Conservation (phyloP, 2,329 filamentous ascomycete genomes). For the Ophiosphaerella korrae region DNA sequence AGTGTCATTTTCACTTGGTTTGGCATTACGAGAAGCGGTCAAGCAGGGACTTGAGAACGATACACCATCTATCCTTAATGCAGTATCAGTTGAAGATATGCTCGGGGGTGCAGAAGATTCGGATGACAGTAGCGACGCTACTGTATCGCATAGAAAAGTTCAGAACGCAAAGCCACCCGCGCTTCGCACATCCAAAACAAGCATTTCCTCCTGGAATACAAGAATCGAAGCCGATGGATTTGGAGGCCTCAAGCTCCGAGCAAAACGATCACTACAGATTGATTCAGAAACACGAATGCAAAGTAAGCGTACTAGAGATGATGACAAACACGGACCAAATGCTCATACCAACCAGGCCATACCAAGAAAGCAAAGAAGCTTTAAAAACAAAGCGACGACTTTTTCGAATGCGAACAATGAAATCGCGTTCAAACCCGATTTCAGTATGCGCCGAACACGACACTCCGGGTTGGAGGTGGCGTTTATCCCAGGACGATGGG, state of each 20-base stretch:
- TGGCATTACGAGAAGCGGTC: constrained; percentile 53
- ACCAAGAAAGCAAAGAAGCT: neutral
- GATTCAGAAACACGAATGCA: too few relatives aligned
- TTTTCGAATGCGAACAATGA: neutral
- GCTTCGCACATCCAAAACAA: neutral
- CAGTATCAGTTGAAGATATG: neutral
- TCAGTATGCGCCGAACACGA: constrained; percentile 12
- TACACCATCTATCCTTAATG: neutral
- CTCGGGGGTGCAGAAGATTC: neutral
- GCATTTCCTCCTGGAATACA: too few relatives aligned
- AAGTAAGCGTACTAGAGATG: constrained; percentile 1
- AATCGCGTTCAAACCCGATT: neutral
- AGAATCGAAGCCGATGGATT: neutral
- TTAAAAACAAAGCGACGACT: neutral
- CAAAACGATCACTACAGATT: neutral
- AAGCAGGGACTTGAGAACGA: constrained; percentile 2
- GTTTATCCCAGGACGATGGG: constrained; percentile 19
- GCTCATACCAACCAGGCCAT: neutral
- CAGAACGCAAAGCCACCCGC: neutral
- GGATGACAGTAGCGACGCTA: neutral
- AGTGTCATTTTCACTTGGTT: constrained; percentile 69
- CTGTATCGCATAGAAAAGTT: too few relatives aligned
- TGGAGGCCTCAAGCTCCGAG: neutral
- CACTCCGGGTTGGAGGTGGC: constrained; percentile 19
- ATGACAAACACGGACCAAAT: neutral